Percentiles rank a stretch among this genome's conserved stretches.
phyloP scores from a whole-genome alignment of 2,329 filamentous ascomycete genomes.

The Fusarium torreyae region DNA sequence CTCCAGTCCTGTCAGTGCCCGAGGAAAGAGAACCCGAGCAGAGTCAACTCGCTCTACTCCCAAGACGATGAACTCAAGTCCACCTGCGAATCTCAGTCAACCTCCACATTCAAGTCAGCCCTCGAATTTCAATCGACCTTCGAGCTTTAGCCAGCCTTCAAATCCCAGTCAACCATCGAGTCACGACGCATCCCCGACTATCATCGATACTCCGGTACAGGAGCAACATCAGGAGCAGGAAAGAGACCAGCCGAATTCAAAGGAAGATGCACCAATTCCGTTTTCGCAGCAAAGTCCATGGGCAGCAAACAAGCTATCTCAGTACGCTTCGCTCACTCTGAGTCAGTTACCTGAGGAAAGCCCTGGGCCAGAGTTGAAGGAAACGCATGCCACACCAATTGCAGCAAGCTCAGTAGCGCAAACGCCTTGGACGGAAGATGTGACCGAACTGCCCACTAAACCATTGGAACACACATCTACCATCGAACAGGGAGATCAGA shows the following conservation, averaged over 20 bases:
- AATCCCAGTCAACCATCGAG: conserved; percentile 6
- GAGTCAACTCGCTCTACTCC: background rate
- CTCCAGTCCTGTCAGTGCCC: background rate
- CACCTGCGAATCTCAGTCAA: background rate
- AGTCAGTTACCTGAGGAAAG: conserved; percentile 1
- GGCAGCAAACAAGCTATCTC: conserved; percentile 41
- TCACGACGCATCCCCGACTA: background rate
- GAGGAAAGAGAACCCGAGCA: background rate
- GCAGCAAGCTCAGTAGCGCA: conserved; percentile 30
- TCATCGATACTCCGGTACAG: background rate
- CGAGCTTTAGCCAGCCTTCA: background rate
- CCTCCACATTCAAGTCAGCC: background rate
- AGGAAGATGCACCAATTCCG: conserved; percentile 20
- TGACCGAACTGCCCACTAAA: background rate
- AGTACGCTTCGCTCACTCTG: conserved; percentile 31
- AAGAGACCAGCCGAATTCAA: background rate
- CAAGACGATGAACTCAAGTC: background rate
- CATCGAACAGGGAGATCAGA: background rate
- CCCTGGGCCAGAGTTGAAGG: conserved; percentile 1
- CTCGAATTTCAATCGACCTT: background rate
- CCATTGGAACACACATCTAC: background rate
- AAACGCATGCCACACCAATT: background rate
- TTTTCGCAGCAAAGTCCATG: conserved; percentile 50
- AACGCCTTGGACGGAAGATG: conserved; percentile 43
- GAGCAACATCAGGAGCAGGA: background rate